phyloP scores from a whole-genome alignment of 2,329 filamentous ascomycete species.

The Aspergillus phoenicis region DNA sequence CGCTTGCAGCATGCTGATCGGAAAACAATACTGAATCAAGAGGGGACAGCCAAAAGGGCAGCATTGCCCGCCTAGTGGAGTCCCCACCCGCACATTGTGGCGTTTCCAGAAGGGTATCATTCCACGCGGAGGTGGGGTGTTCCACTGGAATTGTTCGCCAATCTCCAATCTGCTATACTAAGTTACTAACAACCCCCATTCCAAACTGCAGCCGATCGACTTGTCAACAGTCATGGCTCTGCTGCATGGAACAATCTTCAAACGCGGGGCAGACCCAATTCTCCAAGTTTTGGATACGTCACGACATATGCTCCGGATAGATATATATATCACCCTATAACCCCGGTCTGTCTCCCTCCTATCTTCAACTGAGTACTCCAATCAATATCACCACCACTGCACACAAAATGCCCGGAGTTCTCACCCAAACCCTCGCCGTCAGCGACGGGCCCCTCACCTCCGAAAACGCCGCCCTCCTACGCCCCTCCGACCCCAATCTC shows the following conservation, averaged over 20 bases:
- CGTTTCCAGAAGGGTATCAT: conserved; percentile 9
- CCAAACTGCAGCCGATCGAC: too few relatives aligned
- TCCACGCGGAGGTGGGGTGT: conserved; percentile 10
- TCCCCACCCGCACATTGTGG: background rate
- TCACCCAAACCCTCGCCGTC: conserved; percentile 31
- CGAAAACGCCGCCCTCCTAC: conserved; percentile 47
- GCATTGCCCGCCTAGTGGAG: conserved; percentile 8
- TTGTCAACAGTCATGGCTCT: background rate
- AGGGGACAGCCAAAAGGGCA: conserved; percentile 1
- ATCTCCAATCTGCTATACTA: too few relatives aligned
- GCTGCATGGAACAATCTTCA: background rate
- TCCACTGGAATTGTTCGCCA: background rate
- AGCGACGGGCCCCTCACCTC: conserved; percentile 52
- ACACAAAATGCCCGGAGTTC: conserved; percentile 17
- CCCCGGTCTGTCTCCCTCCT: background rate
- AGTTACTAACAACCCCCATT: too few relatives aligned
- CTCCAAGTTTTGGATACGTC: background rate
- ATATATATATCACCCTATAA: background rate
- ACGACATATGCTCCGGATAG: background rate
- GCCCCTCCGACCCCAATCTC: conserved; percentile 46
- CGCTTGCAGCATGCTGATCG: too few relatives aligned
- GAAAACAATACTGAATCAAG: too few relatives aligned
- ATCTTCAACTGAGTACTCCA: background rate
- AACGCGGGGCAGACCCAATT: background rate
- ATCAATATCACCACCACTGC: background rate